A percentile compares a stretch with the other conserved stretches of the same genome.
These are phyloP conservation scores for Parietichytrium sp. DNA, from an alignment of 108 stramenopile genomes.

Conservation along the genomic window DNA sequence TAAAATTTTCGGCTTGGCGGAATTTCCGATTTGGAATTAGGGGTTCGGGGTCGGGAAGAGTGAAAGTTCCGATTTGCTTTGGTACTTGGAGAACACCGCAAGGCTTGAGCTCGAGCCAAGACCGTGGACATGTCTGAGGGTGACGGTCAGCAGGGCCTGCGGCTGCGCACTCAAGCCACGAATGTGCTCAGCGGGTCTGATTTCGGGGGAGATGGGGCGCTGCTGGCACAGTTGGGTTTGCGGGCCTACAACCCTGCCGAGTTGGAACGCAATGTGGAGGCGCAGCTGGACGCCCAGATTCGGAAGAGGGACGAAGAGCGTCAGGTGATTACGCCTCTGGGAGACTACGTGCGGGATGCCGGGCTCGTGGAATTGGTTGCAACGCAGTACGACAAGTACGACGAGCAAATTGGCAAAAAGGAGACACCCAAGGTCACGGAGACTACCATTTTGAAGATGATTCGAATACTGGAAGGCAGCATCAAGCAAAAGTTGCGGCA, in stretches of 20 bases:
- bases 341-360: not conserved
- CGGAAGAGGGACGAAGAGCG: not conserved
- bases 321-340: not conserved
- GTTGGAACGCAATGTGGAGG: constrained; percentile 33
- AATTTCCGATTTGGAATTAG: too few species aligned
- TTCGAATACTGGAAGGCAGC: too few species aligned
- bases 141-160: not conserved
- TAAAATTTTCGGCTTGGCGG: too few species aligned
- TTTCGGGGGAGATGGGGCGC: not conserved
- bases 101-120: not conserved
- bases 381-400: too few species aligned
- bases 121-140: not conserved
- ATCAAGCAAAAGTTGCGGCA: too few species aligned
- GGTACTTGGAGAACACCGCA: not conserved
- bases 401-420: too few species aligned
- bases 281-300: constrained; percentile 26
- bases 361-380: not conserved
- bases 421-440: too few species aligned
- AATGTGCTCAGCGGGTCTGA: not conserved
- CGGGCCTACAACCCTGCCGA: constrained; percentile 31
- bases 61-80: too few species aligned
- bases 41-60: too few species aligned
- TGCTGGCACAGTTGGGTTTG: not conserved
- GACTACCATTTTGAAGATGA: too few species aligned
- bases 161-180: not conserved